Base-by-base conservation (phyloP, 2,329 filamentous ascomycete species). In the Epichloe coenophiala region DNA sequence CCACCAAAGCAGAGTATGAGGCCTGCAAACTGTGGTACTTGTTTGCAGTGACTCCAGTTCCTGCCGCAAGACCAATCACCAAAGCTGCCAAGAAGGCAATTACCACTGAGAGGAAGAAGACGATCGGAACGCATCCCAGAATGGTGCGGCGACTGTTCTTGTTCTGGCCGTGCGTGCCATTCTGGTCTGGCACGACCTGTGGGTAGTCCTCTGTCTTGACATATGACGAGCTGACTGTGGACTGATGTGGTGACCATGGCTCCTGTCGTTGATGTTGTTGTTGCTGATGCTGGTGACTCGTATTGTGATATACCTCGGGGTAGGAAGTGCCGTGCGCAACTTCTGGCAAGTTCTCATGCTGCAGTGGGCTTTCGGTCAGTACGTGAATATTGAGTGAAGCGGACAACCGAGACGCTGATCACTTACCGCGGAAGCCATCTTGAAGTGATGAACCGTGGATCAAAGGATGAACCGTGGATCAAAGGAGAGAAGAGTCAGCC, bases 1-100 rank as follows among this genome's bases (percentile, higher is more conserved):
- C 35, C 33, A n/a, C 13, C n/a, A 47, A 36, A 5, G 31, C 44
- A 3, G 46, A 27, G 36, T 23, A 51, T 3, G 63, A 61, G 15
- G 71, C 53, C 48, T 63, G 62, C 27, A 58, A 50, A 27, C 23
- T 12, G 31, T 17, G 42, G 19, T 23, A 36, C n/a, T 68, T 63
- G 53, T 58, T 66, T 6, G 67, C 57, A 49, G 71, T 65, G 5
- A 73, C 59, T 5, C 70, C 72, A 1, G 69, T 71, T 3, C 70
- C 69, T 0, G 68, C 70, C 1, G 70, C 71, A 27, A 74, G 59
- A 1, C 70, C 71, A 48, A 74, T 66, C 12, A 72, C 70, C 2
- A 68, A 65, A 0, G 61, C 65, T 0, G 64, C 63, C 41, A 74
- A 54, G 12, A 70, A 37, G 5, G 65, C 69, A 51, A 73, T 67